A percentile compares a stretch with the other conserved stretches of the same genome.
Conservation (phyloP, 306 rosid genomes). For the Nissolia schottii region DNA sequence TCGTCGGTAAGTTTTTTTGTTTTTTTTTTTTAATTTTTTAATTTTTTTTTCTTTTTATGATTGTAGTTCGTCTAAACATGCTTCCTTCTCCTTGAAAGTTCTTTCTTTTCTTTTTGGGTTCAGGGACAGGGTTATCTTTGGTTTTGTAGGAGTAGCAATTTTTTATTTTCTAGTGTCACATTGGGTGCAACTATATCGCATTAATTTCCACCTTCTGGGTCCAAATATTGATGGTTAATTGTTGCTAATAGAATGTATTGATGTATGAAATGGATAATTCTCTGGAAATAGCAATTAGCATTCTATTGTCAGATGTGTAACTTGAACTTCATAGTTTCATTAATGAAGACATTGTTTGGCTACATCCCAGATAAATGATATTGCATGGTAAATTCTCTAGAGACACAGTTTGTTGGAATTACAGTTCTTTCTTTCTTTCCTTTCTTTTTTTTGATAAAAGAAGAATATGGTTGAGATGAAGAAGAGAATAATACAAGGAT, state of each 20-base stretch:
- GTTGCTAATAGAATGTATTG: neutral
- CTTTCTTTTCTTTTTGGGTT: neutral
- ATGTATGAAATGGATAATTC: conserved; percentile 10
- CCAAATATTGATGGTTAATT: neutral
- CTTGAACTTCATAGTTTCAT: conserved; percentile 5
- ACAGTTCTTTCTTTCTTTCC: neutral
- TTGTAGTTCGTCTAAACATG: neutral
- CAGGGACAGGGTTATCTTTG: conserved; percentile 3
- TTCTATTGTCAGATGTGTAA: conserved; percentile 12
- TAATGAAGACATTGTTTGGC: neutral
- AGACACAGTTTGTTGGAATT: neutral
- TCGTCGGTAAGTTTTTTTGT: too few species aligned
- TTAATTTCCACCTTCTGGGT: neutral
- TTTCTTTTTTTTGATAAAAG: too few species aligned
- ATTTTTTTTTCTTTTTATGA: neutral
- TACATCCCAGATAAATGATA: neutral
- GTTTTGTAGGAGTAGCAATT: neutral
- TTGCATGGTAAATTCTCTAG: neutral
- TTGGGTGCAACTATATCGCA: neutral
- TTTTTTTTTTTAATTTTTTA: too few species aligned
- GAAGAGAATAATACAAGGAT: too few species aligned
- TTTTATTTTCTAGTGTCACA: neutral
- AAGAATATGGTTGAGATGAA: too few species aligned
- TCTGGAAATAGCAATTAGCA: neutral
- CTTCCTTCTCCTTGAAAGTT: neutral